These are phyloP conservation scores for Diaporthe velutina DNA, from an alignment of 2,329 filamentous ascomycete genomes.

Conservation along the genomic window DNA sequence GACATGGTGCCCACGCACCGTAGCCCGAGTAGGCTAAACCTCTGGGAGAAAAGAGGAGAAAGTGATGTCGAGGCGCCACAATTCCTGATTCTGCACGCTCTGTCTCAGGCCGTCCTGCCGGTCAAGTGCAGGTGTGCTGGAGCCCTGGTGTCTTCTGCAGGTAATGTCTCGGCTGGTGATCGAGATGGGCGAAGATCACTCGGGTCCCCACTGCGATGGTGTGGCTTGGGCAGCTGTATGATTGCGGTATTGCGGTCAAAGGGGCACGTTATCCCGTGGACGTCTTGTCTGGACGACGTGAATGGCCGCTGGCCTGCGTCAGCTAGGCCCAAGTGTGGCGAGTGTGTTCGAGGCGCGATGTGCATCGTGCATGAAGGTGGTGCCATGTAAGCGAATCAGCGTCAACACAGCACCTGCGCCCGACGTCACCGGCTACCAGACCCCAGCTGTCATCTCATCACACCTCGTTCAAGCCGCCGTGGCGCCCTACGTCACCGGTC, in stretches of 20 bases:
- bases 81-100: constrained; percentile 28
- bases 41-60: constrained; percentile 28
- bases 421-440: constrained; percentile 36
- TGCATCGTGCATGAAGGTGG: constrained; percentile 33
- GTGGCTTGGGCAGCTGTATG: constrained; percentile 13
- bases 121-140: constrained; percentile 13
- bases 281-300: constrained; percentile 3
- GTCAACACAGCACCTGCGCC: neutral
- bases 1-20: neutral
- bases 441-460: constrained; percentile 29
- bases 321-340: constrained; percentile 32
- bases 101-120: constrained; percentile 9
- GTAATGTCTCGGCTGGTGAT: constrained; percentile 28
- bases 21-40: constrained; percentile 23
- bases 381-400: constrained; percentile 31
- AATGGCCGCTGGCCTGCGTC: constrained; percentile 27
- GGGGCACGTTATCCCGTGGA: neutral
- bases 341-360: constrained; percentile 33
- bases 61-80: constrained; percentile 34
- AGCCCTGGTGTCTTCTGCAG: constrained; percentile 6
- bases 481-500: constrained; percentile 33
- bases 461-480: neutral
- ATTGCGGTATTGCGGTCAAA: neutral
- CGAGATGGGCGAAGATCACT: constrained; percentile 22
- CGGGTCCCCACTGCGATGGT: constrained; percentile 18